Evolutionary conservation across 768 basidiomycete genomes (phyloP), one percentile per base, ranked within the genome.

Genomic region (Boletus patriciae): DNA sequence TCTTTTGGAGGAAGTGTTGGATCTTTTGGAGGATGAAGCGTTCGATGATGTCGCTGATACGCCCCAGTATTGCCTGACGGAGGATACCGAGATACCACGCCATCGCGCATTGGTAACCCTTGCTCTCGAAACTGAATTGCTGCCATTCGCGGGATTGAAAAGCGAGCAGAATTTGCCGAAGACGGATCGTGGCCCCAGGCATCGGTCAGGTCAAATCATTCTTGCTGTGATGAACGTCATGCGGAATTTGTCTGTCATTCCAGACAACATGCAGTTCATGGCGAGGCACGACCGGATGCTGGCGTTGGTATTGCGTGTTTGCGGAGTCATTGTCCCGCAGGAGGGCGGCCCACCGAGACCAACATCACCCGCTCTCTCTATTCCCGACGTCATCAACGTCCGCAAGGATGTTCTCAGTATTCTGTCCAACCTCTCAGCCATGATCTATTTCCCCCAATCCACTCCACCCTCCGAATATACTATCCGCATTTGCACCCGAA

Each of bases 1-100:
- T 59, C 79, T 98, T 37, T 78, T 94, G 57, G 88, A 92, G 51
- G 95, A 98, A 64, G 71, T 92, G 27, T 74, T 98, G 46, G 95
- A 97, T 61, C 77, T 99, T 45, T 72, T 96, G 44, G 88, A 94
- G 68, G 93, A 96, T 54, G 73, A 81, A 46, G 89, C 89, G 5
- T 94, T 95, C 64, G 82, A 78, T 18, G 75, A 73, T 33, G 80
- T 81, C 57, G 68, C 73, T 40, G 64, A 69, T 48, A 51, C 50
- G 16, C 59, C 63, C 6, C 70, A 70, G 34, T 67, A 67, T 52
- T 54, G 58, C 56, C 48, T 72, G 54, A 54, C 53, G 46, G 66
- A 72, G 31, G 66, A 73, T 59, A 60, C 72, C 40, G 70, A 60
- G 40, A 77, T 88, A 63, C 70, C 78, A 52, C 91, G 90, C 15